These are phyloP conservation scores for Coemansia sp. DNA, from an alignment of 192 early-diverging fungal genomes.

Conservation along the genomic window DNA sequence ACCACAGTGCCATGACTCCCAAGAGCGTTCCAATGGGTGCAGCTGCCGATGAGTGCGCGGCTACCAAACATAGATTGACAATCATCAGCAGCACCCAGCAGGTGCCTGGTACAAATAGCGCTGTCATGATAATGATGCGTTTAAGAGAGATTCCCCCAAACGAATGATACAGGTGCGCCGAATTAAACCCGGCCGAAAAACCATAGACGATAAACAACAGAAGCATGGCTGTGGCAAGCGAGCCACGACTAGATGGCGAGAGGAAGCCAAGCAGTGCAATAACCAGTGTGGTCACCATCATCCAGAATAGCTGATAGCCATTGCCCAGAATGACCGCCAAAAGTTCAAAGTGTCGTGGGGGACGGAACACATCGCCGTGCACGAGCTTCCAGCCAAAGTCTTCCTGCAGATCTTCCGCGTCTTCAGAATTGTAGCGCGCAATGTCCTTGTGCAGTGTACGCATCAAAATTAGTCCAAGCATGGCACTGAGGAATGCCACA, in stretches of 20 bases:
- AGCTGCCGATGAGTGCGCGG: constrained; percentile 78
- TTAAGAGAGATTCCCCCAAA: constrained; percentile 88
- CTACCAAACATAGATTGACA: constrained; percentile 86
- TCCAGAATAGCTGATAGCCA: constrained; percentile 76
- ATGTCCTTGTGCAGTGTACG: constrained; percentile 90
- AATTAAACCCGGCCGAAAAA: constrained; percentile 83
- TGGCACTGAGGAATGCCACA: constrained; percentile 85
- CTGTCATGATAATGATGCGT: constrained; percentile 76
- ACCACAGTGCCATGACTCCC: constrained; percentile 79
- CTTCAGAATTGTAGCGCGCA: constrained; percentile 82
- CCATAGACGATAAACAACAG: constrained; percentile 90
- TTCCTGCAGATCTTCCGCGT: constrained; percentile 74
- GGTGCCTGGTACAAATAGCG: constrained; percentile 72
- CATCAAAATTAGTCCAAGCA: constrained; percentile 87
- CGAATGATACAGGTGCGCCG: constrained; percentile 90
- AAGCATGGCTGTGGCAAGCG: constrained; percentile 89
- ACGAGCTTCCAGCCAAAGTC: constrained; percentile 99
- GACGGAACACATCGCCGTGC: constrained; percentile 97
- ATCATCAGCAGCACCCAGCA: constrained; percentile 62
- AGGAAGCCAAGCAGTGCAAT: constrained; percentile 97
- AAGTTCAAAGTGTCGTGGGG: constrained; percentile 70
- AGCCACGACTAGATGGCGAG: constrained; percentile 87
- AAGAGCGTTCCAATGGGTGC: constrained; percentile 87
- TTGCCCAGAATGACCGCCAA: constrained; percentile 82
- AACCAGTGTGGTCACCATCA: constrained; percentile 69